Evolutionary conservation across 129 eudicot species (phyloP).

Genomic region (Ambrosia trifida): DNA sequence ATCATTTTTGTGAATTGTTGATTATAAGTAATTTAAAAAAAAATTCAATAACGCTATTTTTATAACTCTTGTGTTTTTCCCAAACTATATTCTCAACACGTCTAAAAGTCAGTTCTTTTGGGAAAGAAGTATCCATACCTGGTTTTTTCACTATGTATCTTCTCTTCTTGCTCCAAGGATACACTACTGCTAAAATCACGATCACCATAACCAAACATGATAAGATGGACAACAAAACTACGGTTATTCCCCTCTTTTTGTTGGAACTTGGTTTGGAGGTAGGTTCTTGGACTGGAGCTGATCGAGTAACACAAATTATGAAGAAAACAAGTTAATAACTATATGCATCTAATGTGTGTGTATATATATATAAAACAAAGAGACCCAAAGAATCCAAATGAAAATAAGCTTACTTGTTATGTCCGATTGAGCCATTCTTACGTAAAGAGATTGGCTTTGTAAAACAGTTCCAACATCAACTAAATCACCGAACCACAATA

Average conservation of each 20-base stretch:
- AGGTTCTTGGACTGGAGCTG: background rate
- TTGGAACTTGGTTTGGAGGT: conserved; percentile 11
- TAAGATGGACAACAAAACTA: conserved; percentile 9
- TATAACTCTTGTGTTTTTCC: no score
- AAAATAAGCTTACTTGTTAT: conserved; percentile 21
- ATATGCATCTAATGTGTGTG: no score
- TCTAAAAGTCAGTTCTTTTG: no score
- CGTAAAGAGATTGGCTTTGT: conserved; percentile 31
- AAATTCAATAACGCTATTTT: no score
- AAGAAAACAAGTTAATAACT: background rate
- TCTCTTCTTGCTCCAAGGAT: conserved; percentile 11
- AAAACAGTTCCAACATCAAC: conserved; percentile 20
- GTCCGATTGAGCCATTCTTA: conserved; percentile 29
- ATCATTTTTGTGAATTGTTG: no score
- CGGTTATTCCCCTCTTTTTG: background rate
- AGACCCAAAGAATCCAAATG: background rate
- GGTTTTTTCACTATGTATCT: background rate
- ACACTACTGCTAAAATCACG: conserved; percentile 10
- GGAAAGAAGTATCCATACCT: no score
- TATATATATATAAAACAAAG: no score
- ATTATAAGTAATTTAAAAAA: no score
- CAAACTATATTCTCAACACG: no score
- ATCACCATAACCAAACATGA: conserved; percentile 16
- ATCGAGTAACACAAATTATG: background rate
- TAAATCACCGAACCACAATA: conserved; percentile 30